Base-by-base conservation (phyloP, 2,329 filamentous ascomycete species). In the Aaosphaeria pasadenensis region DNA sequence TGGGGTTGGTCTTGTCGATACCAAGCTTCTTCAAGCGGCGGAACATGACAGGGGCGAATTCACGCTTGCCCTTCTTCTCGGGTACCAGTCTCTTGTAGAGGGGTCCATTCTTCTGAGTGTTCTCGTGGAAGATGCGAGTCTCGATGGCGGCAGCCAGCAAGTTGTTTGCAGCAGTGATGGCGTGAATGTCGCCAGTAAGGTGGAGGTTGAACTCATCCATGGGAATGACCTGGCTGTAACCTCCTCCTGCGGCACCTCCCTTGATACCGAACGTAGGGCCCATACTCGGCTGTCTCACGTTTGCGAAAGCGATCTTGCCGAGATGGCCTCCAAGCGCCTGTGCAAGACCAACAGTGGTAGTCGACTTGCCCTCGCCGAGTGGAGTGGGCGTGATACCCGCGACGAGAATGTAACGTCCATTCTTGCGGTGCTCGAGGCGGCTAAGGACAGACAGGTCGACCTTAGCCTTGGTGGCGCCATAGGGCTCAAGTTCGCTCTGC, bases 141-240 rank as follows among this genome's bases (percentile, higher is more conserved):
- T 99, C 94, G 54, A 99, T 95, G 33, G 94, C 94, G 46, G 94
- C 94, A 40, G 94, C 92, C 39, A 99, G 82, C 49, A 99, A 79
- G 74, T 99, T 99, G 81, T 97, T 99, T 35, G 94, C 94, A 30
- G 92, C 92, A 45, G 91, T 91, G 64, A 99, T 94, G 56, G 94
- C 94, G 71, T 99, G 94, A 48, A 99, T 97, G 69, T 99, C 94
- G 63, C 94, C 94, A 47, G 94, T 99, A 63, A 99, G 76, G 71
- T 99, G 94, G 66, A 99, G 78, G 74, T 99, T 99, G 79, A 99
- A 99, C 72, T 99, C 94, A 63, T 99, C 94, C 94, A 99, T 99
- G 50, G 94, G 94, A 62, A 99, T 97, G 66, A 99, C 94, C 72
- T 99, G 94, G 71, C 90, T 96, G 82, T 97, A 99, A 36, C 94